phyloP scores from a whole-genome alignment of 2,329 filamentous ascomycete genomes.

The Ceratocystis smalleyi region DNA sequence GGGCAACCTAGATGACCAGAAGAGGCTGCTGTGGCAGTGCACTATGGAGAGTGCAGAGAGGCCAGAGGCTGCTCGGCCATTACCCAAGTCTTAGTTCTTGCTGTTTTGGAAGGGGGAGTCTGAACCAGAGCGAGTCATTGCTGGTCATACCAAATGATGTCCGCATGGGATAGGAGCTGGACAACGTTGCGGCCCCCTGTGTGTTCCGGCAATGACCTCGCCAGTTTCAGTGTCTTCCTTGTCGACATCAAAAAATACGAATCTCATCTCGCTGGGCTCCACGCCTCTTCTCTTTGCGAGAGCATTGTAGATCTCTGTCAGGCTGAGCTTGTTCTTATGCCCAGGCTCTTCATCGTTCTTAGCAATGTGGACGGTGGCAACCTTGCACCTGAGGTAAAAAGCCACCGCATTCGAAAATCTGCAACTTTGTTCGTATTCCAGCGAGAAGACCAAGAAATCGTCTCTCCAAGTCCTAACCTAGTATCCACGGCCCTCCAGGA shows the following conservation, averaged over 20 bases:
- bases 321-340: background rate
- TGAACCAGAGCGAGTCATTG: too few species aligned
- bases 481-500: fast-evolving
- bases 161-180: background rate
- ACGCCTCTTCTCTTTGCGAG: background rate
- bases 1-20: constrained; percentile 18
- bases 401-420: background rate
- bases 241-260: background rate
- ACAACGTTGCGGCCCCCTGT: background rate
- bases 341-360: background rate
- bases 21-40: constrained; percentile 23
- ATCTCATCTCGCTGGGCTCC: background rate
- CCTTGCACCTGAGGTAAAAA: background rate
- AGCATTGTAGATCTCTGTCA: background rate
- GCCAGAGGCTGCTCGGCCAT: constrained; percentile 10
- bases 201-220: background rate
- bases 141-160: background rate
- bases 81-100: background rate
- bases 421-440: background rate
- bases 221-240: background rate
- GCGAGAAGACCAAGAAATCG: too few species aligned
- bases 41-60: constrained; percentile 19
- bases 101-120: too few species aligned
- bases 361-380: background rate
- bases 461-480: too few species aligned